Base-by-base conservation (phyloP, 169 alveolate genomes). In the Cystoisospora suis region DNA sequence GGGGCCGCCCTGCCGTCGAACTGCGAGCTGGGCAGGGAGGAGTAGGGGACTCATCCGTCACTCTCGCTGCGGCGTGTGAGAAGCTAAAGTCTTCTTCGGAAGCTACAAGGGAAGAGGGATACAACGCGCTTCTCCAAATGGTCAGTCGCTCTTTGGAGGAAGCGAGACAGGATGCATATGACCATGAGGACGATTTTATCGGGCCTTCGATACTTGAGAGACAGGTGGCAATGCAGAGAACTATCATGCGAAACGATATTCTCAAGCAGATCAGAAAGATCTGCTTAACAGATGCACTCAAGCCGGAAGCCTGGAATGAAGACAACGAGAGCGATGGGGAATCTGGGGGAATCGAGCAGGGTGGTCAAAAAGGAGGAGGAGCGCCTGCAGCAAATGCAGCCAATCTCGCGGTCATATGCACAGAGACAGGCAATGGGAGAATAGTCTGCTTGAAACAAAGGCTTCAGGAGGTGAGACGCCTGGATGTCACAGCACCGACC, bases 171-270 rank as follows among this genome's bases (percentile, higher is more conserved):
- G 79, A 3, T 3, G 29, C 42, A 15, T 20, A 23, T 3, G 1
- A 5, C 42, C 23, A 9, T 23, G 79, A 29, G 46, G 79, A 65
- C 79, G 79, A 40, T 56, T 5, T 36, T 17, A 17, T 42, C 7
- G 83, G 58, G 58, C 56, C 83, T 32, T 72, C 83, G 15, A 15
- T 9, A 17, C 44, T 38, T 38, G 83, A 72, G 83, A 36, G 83
- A 40, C 58, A 38, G 9, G 32, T 72, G 83, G 56, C 83, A 20
- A 72, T 72, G 83, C 23, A 72, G 27, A 29, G 83, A 29, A 38
- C 47, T 29, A 36, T 72, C 2, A 38, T 40, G 58, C 83, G 83
- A 34, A 36, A 40, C 27, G 5, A 29, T 56, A 72, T 72, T 20
- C 17, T 72, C 20, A 34, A 38, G 34, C 58, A 72, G 56, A 29